Evolutionary conservation across 768 basidiomycete species (phyloP).

Genomic region (Chalciporus pseudorubinellus): DNA sequence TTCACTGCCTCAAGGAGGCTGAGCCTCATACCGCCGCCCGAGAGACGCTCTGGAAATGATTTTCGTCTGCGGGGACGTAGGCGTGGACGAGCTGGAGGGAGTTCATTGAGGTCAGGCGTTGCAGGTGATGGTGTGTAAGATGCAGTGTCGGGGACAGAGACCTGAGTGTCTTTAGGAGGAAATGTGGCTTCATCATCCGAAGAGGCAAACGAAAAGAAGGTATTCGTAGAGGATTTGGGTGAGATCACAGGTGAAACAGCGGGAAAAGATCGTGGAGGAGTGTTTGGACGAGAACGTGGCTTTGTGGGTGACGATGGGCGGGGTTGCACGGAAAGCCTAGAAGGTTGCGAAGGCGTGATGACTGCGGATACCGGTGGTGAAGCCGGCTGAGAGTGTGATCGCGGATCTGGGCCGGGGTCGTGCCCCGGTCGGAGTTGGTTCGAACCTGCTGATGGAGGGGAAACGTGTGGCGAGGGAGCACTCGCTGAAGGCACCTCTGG

Average conservation of each 20-base stretch:
- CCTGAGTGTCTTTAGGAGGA: background rate
- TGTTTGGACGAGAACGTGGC: conserved; percentile 18
- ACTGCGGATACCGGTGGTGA: conserved; percentile 13
- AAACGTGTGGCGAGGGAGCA: background rate
- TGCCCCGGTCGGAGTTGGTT: background rate
- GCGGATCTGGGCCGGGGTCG: background rate
- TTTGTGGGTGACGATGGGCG: conserved; percentile 5
- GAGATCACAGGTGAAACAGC: conserved; percentile 16
- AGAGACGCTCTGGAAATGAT: conserved; percentile 27
- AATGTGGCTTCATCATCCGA: conserved; percentile 15
- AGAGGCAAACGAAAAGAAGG: conserved; percentile 22
- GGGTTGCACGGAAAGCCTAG: background rate
- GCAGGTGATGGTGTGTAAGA: background rate
- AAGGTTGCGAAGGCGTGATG: background rate
- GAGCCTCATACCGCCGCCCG: conserved; percentile 15
- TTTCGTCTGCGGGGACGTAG: conserved; percentile 17
- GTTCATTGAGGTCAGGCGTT: background rate
- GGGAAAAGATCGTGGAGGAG: conserved; percentile 16
- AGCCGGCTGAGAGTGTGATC: conserved; percentile 6
- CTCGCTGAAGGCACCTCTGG: background rate
- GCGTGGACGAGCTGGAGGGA: conserved; percentile 14
- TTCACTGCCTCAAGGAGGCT: conserved; percentile 31
- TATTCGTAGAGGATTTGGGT: conserved; percentile 27
- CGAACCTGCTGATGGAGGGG: background rate
- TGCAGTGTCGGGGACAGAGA: background rate